phyloP scores from a whole-genome alignment of 805 yeast species.

The Teunomyces barrocoloradensis region DNA sequence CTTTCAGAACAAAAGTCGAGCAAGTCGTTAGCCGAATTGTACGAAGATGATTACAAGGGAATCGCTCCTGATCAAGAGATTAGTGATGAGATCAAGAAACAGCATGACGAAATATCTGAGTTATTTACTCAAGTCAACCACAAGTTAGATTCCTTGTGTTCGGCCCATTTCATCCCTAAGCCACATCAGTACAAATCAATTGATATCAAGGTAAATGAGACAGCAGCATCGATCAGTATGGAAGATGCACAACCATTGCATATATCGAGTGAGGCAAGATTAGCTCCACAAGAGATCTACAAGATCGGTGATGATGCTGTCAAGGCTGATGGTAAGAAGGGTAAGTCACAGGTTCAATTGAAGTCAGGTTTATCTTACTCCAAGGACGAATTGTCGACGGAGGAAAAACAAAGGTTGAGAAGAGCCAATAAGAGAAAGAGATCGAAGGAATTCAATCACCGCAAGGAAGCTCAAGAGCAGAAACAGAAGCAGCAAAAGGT shows the following conservation, averaged over 20 bases:
- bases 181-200: slow-evolving; percentile 72
- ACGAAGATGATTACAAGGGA: slow-evolving; percentile 75
- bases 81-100: slow-evolving; percentile 62
- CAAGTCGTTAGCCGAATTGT: slow-evolving; percentile 86
- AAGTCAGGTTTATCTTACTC: slow-evolving; percentile 79
- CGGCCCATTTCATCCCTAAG: slow-evolving; percentile 94
- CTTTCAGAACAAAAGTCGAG: slow-evolving; percentile 80
- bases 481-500: slow-evolving; percentile 23
- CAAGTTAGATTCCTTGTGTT: slow-evolving; percentile 81
- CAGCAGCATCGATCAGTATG: slow-evolving; percentile 78
- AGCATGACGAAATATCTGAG: slow-evolving; percentile 75
- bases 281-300: slow-evolving; percentile 96
- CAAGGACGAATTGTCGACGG: slow-evolving; percentile 76
- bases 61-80: slow-evolving; percentile 47
- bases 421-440: slow-evolving; percentile 82
- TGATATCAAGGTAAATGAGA: slow-evolving; percentile 65
- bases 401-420: slow-evolving; percentile 83
- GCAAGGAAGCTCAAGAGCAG: slow-evolving; percentile 27
- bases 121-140: slow-evolving; percentile 61
- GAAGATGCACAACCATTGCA: slow-evolving; percentile 96
- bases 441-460: slow-evolving; percentile 49
- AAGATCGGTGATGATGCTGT: slow-evolving; percentile 44
- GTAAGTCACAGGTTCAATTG: slow-evolving; percentile 57
- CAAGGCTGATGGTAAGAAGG: slow-evolving; percentile 26
- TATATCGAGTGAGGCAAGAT: slow-evolving; percentile 63